Evolutionary conservation across 805 yeast species (phyloP).

Genomic region (Priceomyces fermenticarens): DNA sequence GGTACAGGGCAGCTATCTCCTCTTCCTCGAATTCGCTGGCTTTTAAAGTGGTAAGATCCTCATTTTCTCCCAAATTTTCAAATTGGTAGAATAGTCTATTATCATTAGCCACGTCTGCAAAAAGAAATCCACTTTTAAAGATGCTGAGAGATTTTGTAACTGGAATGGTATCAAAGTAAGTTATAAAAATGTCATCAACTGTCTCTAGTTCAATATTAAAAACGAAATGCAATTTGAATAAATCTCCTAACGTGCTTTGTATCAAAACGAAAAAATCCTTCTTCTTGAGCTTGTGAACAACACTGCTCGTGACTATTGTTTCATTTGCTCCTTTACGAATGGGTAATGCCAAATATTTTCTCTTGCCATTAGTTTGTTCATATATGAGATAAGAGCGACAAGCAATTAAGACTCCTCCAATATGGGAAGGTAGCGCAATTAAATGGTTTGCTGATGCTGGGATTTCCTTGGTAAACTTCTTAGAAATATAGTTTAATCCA

Average conservation of each 20-base stretch:
- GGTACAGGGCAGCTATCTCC: neutral
- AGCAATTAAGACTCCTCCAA: slow-evolving; percentile 68
- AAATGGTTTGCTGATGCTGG: slow-evolving; percentile 46
- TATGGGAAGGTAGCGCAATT: slow-evolving; percentile 68
- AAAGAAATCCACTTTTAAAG: slow-evolving; percentile 72
- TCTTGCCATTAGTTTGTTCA: slow-evolving; percentile 31
- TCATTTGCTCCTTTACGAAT: slow-evolving; percentile 26
- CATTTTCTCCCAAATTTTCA: slow-evolving; percentile 67
- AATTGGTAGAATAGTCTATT: slow-evolving; percentile 76
- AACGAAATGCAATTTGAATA: slow-evolving; percentile 58
- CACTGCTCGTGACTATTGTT: slow-evolving; percentile 49
- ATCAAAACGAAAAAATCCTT: slow-evolving; percentile 61
- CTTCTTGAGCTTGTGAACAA: slow-evolving; percentile 62
- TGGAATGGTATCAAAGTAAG: slow-evolving; percentile 78
- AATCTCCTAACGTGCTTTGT: slow-evolving; percentile 72
- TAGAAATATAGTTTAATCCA: slow-evolving; percentile 75
- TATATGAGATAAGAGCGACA: slow-evolving; percentile 54
- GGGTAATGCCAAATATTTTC: slow-evolving; percentile 53
- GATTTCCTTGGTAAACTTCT: slow-evolving; percentile 24
- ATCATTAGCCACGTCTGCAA: slow-evolving; percentile 60
- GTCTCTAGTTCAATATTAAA: slow-evolving; percentile 44
- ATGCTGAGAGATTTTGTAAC: slow-evolving; percentile 53
- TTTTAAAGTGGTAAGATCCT: slow-evolving; percentile 21
- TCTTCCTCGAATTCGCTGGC: slow-evolving; percentile 6
- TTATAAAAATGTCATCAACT: slow-evolving; percentile 44